phyloP scores from a whole-genome alignment of 1,139 yeast genomes.

The Magnusiomyces suaveolens region DNA sequence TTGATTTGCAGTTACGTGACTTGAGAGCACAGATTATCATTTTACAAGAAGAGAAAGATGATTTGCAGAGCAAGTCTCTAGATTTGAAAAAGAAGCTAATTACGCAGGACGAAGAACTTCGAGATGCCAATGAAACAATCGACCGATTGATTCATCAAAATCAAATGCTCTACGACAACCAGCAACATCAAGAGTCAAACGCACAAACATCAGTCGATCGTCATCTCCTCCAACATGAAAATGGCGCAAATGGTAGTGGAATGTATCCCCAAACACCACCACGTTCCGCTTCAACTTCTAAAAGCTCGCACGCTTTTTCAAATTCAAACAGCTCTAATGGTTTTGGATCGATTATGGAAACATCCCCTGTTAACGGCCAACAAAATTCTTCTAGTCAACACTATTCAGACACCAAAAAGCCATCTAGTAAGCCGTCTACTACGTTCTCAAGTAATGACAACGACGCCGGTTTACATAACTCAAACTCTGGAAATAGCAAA shows the following conservation, averaged over 20 bases:
- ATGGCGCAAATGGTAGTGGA: neutral
- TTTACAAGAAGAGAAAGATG: slow-evolving; percentile 75
- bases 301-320: neutral
- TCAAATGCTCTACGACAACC: slow-evolving; percentile 11
- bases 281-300: neutral
- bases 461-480: no score
- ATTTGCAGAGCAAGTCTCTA: slow-evolving; percentile 44
- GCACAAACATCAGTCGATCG: neutral
- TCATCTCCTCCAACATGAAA: neutral
- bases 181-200: neutral
- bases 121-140: slow-evolving; percentile 21
- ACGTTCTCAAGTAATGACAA: neutral
- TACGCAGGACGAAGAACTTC: slow-evolving; percentile 24
- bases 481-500: neutral
- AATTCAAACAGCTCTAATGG: neutral
- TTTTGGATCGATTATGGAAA: neutral
- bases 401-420: neutral
- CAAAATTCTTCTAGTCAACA: neutral
- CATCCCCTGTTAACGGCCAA: neutral
- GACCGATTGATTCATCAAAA: slow-evolving; percentile 18
- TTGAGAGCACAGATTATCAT: slow-evolving; percentile 76
- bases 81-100: slow-evolving; percentile 32
- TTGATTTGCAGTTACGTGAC: slow-evolving; percentile 68
- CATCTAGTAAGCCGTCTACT: no score
- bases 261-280: neutral